Percentiles rank a stretch among this genome's conserved stretches.
phyloP scores from a whole-genome alignment of 2,329 filamentous ascomycete species.

The Penicillium sp. region DNA sequence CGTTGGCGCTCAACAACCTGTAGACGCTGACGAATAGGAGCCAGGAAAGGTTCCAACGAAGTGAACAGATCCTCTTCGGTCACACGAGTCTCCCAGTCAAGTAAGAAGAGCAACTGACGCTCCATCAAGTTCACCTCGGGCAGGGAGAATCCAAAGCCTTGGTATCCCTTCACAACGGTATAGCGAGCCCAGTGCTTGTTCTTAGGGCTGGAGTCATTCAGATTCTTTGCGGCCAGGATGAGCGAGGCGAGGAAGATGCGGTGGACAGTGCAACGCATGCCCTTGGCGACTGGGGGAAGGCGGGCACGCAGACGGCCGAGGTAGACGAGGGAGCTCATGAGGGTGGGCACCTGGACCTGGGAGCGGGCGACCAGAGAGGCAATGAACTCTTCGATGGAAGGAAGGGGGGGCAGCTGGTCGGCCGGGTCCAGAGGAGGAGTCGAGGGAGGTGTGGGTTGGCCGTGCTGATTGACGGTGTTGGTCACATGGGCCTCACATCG shows the following conservation, averaged over 20 bases:
- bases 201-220: conserved; percentile 98
- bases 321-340: conserved; percentile 97
- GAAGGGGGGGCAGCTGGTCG: conserved; percentile 54
- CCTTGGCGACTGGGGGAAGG: conserved; percentile 91
- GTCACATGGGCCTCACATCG: conserved; percentile 53
- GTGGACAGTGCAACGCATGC: conserved; percentile 93
- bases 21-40: conserved; percentile 68
- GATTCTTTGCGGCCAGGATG: conserved; percentile 81
- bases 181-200: conserved; percentile 99
- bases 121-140: conserved; percentile 99
- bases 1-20: conserved; percentile 55
- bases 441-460: conserved; percentile 59
- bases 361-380: conserved; percentile 84
- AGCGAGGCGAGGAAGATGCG: conserved; percentile 81
- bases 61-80: conserved; percentile 79
- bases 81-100: conserved; percentile 92
- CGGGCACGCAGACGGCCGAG: conserved; percentile 77
- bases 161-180: conserved; percentile 70
- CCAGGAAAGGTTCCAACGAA: conserved; percentile 84
- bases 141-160: conserved; percentile 83
- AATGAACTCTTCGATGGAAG: conserved; percentile 87
- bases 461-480: conserved; percentile 42
- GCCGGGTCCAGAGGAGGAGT: conserved; percentile 54
- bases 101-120: conserved; percentile 90
- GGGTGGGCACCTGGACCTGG: conserved; percentile 93